phyloP scores from a whole-genome alignment of 495 filamentous ascomycete species.

The Pyronema omphalodes region DNA sequence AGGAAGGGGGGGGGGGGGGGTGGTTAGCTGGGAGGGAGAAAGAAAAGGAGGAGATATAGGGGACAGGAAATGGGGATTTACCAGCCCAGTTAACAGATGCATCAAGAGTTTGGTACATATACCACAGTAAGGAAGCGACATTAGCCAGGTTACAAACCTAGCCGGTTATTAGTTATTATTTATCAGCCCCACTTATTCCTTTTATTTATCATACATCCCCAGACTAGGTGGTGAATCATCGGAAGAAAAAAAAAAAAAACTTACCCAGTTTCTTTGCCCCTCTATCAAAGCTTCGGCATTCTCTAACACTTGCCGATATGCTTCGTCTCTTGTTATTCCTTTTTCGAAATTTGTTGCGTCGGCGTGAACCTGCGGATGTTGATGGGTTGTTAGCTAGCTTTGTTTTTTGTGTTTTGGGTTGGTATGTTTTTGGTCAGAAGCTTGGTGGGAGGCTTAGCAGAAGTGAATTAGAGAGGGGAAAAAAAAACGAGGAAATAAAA shows the following conservation, averaged over 20 bases:
- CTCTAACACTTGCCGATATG: conserved; percentile 56
- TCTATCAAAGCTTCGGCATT: conserved; percentile 52
- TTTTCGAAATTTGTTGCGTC: conserved; percentile 59
- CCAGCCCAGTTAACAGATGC: conserved; percentile 71
- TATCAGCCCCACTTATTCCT: too few relatives aligned
- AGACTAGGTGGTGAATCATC: background rate
- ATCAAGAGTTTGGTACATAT: conserved; percentile 65
- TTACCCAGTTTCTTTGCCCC: conserved; percentile 64
- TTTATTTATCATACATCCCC: too few relatives aligned
- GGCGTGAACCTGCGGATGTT: conserved; percentile 51
- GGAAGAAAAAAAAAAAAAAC: background rate
- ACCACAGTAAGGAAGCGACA: conserved; percentile 66
- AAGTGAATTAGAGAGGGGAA: too few relatives aligned
- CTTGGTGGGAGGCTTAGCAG: too few relatives aligned
- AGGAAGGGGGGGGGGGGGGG: too few relatives aligned
- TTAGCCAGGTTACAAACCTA: conserved; percentile 62
- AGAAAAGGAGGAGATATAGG: conserved; percentile 3
- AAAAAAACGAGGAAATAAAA: too few relatives aligned
- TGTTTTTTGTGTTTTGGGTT: too few relatives aligned
- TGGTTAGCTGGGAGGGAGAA: too few relatives aligned
- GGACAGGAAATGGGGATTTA: conserved; percentile 20
- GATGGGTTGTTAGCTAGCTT: too few relatives aligned
- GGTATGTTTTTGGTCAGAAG: too few relatives aligned
- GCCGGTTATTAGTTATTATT: too few relatives aligned
- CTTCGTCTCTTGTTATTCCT: conserved; percentile 49